Evolutionary conservation across 2,329 filamentous ascomycete species (phyloP).

Genomic region (Neofusicoccum parvum): DNA sequence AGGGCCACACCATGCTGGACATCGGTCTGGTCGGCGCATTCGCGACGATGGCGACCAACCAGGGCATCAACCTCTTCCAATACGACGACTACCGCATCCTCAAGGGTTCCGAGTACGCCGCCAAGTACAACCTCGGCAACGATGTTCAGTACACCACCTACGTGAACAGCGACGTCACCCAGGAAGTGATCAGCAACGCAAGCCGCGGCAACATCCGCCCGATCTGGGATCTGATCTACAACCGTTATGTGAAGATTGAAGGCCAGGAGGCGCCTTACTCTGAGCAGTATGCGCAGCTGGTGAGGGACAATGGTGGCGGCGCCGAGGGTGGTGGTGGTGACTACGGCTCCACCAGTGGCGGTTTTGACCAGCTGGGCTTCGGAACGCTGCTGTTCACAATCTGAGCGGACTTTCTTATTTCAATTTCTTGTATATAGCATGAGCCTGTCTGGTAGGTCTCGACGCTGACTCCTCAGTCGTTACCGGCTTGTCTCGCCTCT

Average conservation of each 20-base stretch:
- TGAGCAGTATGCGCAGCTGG: slow-evolving; percentile 36
- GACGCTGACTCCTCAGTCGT: too few relatives aligned
- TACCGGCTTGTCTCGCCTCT: too few relatives aligned
- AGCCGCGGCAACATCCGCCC: slow-evolving; percentile 42
- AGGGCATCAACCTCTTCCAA: slow-evolving; percentile 46
- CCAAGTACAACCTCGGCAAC: slow-evolving; percentile 48
- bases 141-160: slow-evolving; percentile 48
- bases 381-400: slow-evolving; percentile 34
- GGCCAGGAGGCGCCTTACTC: slow-evolving; percentile 43
- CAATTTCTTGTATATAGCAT: not conserved
- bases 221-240: slow-evolving; percentile 42
- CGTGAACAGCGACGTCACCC: slow-evolving; percentile 41
- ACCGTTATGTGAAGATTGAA: slow-evolving; percentile 43
- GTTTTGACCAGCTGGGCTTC: slow-evolving; percentile 45
- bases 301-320: slow-evolving; percentile 36
- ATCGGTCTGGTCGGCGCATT: slow-evolving; percentile 44
- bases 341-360: slow-evolving; percentile 45
- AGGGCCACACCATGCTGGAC: slow-evolving; percentile 48
- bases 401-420: not conserved
- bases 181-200: slow-evolving; percentile 36
- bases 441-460: too few relatives aligned
- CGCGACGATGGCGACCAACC: slow-evolving; percentile 47
- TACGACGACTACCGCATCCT: slow-evolving; percentile 40
- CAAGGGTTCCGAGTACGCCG: slow-evolving; percentile 39
- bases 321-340: slow-evolving; percentile 50